Evolutionary conservation across 1,139 yeast genomes (phyloP).

Genomic region (Debaryomyces robertsiae): DNA sequence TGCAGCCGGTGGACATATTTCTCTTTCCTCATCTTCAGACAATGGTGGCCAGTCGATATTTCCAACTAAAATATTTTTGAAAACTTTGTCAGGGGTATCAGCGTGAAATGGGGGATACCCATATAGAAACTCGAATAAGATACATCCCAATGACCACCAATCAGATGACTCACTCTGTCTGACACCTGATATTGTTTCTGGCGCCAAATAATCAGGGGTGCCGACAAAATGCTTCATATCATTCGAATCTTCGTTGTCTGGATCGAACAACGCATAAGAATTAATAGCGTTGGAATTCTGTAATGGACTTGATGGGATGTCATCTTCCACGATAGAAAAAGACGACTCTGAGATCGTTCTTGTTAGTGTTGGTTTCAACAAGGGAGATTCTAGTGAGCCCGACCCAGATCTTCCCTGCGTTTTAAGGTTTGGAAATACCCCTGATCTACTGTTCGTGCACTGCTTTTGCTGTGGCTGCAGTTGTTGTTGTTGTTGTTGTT

Average conservation of each 20-base stretch:
- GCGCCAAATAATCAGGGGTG: conserved; percentile 97
- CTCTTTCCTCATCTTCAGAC: conserved; percentile 52
- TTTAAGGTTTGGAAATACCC: conserved; percentile 15
- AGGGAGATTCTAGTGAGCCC: conserved; percentile 52
- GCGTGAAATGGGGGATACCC: conserved; percentile 98
- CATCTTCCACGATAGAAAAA: conserved; percentile 56
- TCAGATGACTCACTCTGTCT: conserved; percentile 88
- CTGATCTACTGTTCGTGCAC: conserved; percentile 9
- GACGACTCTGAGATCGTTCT: conserved; percentile 59
- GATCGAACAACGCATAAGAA: conserved; percentile 70
- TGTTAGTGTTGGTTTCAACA: conserved; percentile 48
- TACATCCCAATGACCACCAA: conserved; percentile 99
- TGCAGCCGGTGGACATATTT: conserved; percentile 65
- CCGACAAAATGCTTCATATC: conserved; percentile 72
- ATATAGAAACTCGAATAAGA: conserved; percentile 84
- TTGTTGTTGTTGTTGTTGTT: conserved; percentile 2
- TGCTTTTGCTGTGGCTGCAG: conserved; percentile 10
- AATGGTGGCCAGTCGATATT: conserved; percentile 83
- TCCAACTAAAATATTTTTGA: conserved; percentile 73
- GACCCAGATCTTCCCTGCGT: conserved; percentile 23
- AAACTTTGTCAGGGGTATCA: conserved; percentile 75
- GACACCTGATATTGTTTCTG: conserved; percentile 87
- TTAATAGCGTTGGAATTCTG: conserved; percentile 29
- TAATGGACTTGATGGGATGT: conserved; percentile 31
- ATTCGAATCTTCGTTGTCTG: conserved; percentile 51